phyloP scores from a whole-genome alignment of 345 rosid species.

The Brassica cretica region DNA sequence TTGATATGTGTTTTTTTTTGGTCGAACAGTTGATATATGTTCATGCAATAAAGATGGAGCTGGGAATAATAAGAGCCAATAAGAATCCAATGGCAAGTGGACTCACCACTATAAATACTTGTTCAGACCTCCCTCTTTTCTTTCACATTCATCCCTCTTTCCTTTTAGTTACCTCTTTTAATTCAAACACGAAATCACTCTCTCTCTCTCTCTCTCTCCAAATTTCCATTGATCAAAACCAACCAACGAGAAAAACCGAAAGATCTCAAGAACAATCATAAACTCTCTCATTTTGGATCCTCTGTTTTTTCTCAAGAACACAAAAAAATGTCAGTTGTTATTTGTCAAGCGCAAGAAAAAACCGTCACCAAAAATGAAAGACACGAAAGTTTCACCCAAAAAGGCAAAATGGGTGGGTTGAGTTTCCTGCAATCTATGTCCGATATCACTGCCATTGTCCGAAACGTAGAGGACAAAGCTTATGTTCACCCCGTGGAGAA shows the following conservation, averaged over 20 bases:
- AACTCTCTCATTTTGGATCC: neutral
- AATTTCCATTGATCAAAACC: neutral
- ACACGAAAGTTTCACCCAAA: slow-evolving; percentile 24
- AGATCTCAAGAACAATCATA: neutral
- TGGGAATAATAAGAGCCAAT: slow-evolving; percentile 10
- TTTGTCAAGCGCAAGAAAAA: slow-evolving; percentile 13
- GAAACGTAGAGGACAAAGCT: slow-evolving; percentile 23
- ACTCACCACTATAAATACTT: slow-evolving; percentile 33
- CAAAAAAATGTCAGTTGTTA: slow-evolving; percentile 15
- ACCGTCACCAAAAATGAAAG: neutral
- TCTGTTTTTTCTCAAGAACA: slow-evolving; percentile 20
- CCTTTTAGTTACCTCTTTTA: slow-evolving; percentile 6
- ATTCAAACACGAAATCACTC: neutral
- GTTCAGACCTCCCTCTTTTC: slow-evolving; percentile 21
- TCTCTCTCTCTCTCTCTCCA: slow-evolving; percentile 13
- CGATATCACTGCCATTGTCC: slow-evolving; percentile 21
- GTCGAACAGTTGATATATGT: neutral
- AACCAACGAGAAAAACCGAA: slow-evolving; percentile 23
- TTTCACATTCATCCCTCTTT: slow-evolving; percentile 31
- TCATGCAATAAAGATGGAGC: slow-evolving; percentile 14
- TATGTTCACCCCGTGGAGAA: slow-evolving; percentile 64
- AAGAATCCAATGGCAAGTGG: slow-evolving; percentile 37
- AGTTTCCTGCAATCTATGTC: slow-evolving; percentile 58
- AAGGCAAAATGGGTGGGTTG: slow-evolving; percentile 43
- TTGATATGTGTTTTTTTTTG: neutral